phyloP scores from a whole-genome alignment of 2,329 filamentous ascomycete genomes.

The Diaporthe ampelina region DNA sequence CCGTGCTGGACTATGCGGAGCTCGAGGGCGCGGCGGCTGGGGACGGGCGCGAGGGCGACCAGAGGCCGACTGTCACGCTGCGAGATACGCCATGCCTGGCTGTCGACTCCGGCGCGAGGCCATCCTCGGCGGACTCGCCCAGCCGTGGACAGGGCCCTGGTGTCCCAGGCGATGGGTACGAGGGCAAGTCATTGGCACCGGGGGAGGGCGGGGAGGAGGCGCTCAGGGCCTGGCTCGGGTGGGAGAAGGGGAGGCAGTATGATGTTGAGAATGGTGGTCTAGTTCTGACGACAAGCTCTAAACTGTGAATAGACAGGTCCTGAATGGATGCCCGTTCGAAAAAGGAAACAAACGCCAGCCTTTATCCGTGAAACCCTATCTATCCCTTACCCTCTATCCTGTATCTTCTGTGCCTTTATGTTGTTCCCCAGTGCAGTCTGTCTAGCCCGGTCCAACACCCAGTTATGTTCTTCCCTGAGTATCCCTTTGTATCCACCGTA shows the following conservation, averaged over 20 bases:
- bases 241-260: constrained; percentile 80
- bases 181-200: constrained; percentile 68
- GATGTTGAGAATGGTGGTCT: constrained; percentile 73
- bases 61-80: constrained; percentile 79
- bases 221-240: constrained; percentile 81
- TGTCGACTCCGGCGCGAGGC: constrained; percentile 62
- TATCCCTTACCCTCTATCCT: not conserved
- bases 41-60: constrained; percentile 70
- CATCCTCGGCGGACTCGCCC: constrained; percentile 47
- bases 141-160: constrained; percentile 75
- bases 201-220: constrained; percentile 81
- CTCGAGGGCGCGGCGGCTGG: constrained; percentile 65
- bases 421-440: not conserved
- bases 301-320: constrained; percentile 52
- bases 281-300: constrained; percentile 62
- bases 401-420: not conserved
- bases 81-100: constrained; percentile 77
- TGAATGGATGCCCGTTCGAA: not conserved
- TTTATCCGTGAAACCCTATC: not conserved
- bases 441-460: constrained; percentile 1
- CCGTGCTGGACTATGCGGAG: constrained; percentile 83
- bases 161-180: constrained; percentile 77
- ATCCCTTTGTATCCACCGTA: not conserved
- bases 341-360: not conserved
- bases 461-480: not conserved